These are phyloP conservation scores for Colletotrichum kahawae DNA, from an alignment of 2,329 filamentous ascomycete species.

Conservation along the genomic window DNA sequence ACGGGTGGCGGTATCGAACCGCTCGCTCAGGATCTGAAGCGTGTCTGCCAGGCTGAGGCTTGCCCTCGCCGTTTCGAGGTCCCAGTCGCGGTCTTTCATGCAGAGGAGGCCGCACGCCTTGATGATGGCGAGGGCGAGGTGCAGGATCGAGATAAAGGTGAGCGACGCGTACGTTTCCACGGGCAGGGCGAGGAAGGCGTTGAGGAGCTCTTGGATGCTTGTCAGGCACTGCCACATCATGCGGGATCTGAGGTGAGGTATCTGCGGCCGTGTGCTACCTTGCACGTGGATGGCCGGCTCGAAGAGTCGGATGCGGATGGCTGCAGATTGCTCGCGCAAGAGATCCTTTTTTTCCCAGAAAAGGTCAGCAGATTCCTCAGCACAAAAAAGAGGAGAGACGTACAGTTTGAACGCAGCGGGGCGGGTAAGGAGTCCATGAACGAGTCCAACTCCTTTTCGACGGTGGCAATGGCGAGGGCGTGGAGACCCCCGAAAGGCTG, in stretches of 20 bases:
- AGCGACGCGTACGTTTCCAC: not conserved
- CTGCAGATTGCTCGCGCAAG: not conserved
- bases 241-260: not conserved
- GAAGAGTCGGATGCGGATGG: not conserved
- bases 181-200: not conserved
- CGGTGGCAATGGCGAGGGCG: not conserved
- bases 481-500: not conserved
- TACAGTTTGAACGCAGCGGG: too few relatives aligned
- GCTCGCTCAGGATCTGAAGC: not conserved
- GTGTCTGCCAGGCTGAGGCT: not conserved
- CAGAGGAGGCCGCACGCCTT: not conserved
- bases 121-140: not conserved
- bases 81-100: not conserved
- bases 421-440: not conserved
- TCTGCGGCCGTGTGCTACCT: fast-evolving
- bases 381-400: too few relatives aligned
- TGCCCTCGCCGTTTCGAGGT: fast-evolving
- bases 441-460: not conserved
- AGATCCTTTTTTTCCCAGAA: not conserved
- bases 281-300: not conserved
- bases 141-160: not conserved
- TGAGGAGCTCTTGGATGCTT: not conserved
- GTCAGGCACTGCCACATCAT: not conserved
- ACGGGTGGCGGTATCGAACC: too few relatives aligned
- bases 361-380: too few relatives aligned